Evolutionary conservation across 352 stramenopile species (phyloP).

Genomic region (Phytophthora sp.): DNA sequence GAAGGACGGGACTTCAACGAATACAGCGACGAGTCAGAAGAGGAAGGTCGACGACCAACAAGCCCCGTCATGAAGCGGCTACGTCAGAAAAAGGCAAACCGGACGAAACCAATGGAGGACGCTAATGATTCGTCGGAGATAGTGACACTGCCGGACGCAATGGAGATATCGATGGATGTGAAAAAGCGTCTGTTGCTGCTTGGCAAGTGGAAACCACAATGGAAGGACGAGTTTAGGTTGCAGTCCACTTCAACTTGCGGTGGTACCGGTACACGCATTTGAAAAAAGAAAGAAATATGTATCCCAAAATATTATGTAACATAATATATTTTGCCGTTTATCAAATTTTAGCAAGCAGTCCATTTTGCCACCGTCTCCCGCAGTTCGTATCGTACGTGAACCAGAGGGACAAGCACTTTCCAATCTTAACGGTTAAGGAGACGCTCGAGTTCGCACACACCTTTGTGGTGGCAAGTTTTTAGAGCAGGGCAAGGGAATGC

Average conservation of each 20-base stretch:
- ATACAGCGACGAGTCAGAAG: slow-evolving; percentile 26
- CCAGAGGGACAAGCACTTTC: slow-evolving; percentile 22
- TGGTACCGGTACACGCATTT: no score
- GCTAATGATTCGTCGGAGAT: neutral
- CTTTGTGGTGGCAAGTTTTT: no score
- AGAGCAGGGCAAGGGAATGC: no score
- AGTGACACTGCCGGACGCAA: slow-evolving; percentile 45
- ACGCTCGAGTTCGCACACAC: slow-evolving; percentile 32
- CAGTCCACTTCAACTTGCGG: no score
- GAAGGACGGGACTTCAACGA: neutral
- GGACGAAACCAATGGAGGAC: neutral
- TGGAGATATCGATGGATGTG: slow-evolving; percentile 58
- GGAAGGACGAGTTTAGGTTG: no score
- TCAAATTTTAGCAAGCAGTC: no score
- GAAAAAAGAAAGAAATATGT: no score
- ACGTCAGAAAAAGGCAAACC: slow-evolving; percentile 31
- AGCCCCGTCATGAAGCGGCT: slow-evolving; percentile 69
- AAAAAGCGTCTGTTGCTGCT: slow-evolving; percentile 66
- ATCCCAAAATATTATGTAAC: no score
- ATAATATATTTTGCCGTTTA: no score
- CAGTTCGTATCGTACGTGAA: slow-evolving; percentile 25
- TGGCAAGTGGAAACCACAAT: slow-evolving; percentile 53
- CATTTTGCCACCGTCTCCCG: no score
- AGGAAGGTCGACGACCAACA: slow-evolving; percentile 39
- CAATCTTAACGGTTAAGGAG: slow-evolving; percentile 15